Conservation (phyloP, 352 stramenopile species). For the Halophytophthora polymorphica region DNA sequence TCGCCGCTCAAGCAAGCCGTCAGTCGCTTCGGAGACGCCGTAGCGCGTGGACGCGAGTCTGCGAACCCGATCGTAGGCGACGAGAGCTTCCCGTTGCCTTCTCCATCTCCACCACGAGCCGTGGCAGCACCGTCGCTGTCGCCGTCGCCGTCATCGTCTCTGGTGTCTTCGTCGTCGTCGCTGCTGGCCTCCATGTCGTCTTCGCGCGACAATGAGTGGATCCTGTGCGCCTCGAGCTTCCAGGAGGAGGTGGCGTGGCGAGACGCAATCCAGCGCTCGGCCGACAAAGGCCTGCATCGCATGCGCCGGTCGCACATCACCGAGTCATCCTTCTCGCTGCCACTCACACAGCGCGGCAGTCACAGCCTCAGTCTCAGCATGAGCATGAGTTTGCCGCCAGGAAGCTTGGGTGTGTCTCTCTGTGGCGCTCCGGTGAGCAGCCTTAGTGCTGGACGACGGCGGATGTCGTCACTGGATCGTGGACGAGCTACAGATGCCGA, state of each 20-base stretch:
- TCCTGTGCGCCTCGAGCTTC: conserved; percentile 59
- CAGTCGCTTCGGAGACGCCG: conserved; percentile 43
- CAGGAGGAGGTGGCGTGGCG: conserved; percentile 68
- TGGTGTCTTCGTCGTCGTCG: conserved; percentile 14
- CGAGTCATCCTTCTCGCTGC: conserved; percentile 38
- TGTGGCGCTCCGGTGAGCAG: conserved; percentile 12
- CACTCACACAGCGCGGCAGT: conserved; percentile 43
- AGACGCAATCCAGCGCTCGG: conserved; percentile 60
- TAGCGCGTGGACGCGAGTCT: conserved; percentile 31
- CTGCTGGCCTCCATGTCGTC: conserved; percentile 2
- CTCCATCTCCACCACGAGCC: conserved; percentile 7
- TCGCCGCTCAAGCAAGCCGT: conserved; percentile 66
- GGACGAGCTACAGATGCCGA: conserved; percentile 28
- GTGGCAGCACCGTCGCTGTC: conserved; percentile 7
- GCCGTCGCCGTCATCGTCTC: conserved; percentile 15
- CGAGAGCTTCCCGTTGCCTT: conserved; percentile 2
- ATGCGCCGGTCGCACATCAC: conserved; percentile 59
- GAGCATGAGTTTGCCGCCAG: conserved; percentile 24
- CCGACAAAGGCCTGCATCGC: conserved; percentile 61
- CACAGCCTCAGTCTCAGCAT: conserved; percentile 28
- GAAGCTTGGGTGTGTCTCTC: conserved; percentile 19
- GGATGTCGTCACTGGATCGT: conserved; percentile 33
- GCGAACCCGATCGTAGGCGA: conserved; percentile 2
- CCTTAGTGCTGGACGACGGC: conserved; percentile 10
- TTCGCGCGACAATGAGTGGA: conserved; percentile 50